Percentiles rank a stretch among this genome's conserved stretches.
These are phyloP conservation scores for Zea mays DNA, from an alignment of 176 grass and related monocot genomes.

Conservation along the genomic window DNA sequence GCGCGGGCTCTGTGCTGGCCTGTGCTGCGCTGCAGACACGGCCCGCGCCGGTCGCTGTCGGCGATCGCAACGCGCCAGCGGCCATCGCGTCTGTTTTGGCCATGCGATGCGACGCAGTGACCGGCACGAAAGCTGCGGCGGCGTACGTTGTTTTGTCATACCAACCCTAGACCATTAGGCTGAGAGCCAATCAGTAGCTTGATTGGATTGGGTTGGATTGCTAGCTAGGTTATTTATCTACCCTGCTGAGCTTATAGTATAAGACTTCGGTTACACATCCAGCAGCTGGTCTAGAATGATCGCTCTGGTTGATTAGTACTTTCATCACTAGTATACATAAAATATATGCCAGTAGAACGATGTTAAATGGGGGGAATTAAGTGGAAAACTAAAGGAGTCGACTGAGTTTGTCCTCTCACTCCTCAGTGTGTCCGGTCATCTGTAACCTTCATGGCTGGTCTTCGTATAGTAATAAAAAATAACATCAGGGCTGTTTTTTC, in stretches of 20 bases:
- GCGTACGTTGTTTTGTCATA: background rate
- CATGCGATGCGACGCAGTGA: background rate
- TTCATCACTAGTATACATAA: background rate
- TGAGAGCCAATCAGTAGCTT: background rate
- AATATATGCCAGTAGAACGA: background rate
- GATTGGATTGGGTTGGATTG: no score
- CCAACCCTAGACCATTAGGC: conserved; percentile 42
- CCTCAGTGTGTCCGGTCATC: background rate
- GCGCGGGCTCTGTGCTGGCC: no score
- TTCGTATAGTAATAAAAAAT: conserved; percentile 13
- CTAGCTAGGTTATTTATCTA: background rate
- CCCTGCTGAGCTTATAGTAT: background rate
- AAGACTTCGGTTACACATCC: background rate
- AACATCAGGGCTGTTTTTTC: conserved; percentile 28
- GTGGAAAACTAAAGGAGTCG: background rate
- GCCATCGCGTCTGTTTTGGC: conserved; percentile 18
- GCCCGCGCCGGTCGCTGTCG: conserved; percentile 26
- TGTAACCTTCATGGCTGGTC: conserved; percentile 8
- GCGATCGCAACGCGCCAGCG: conserved; percentile 48
- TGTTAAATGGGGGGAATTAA: background rate
- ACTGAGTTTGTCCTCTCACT: background rate
- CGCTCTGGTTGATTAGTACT: background rate
- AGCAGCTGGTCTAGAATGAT: background rate
- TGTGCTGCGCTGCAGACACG: background rate
- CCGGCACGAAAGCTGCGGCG: conserved; percentile 34